A percentile compares a stretch with the other conserved stretches of the same genome.
These are phyloP conservation scores for Raffaelea albimanens DNA, from an alignment of 2,329 filamentous ascomycete genomes.

Conservation along the genomic window DNA sequence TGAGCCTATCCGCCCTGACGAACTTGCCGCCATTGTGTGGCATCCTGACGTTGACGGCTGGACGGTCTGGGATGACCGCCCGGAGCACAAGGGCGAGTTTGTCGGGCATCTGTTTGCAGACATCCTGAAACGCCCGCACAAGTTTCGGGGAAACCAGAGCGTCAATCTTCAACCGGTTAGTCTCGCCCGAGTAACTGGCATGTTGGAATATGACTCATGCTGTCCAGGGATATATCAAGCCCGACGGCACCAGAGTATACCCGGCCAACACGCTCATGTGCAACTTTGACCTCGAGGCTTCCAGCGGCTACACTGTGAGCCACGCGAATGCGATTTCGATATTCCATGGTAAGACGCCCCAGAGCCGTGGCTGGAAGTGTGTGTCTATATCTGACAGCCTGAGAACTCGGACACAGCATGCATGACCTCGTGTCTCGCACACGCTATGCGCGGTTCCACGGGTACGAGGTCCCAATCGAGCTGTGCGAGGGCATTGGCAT, in stretches of 20 bases:
- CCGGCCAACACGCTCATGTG: background rate
- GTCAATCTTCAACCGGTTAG: too few species aligned
- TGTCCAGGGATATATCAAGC: background rate
- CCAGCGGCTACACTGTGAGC: background rate
- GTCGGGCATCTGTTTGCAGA: too few species aligned
- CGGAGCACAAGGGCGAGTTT: background rate
- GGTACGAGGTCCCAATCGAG: background rate
- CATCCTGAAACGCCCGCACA: too few species aligned
- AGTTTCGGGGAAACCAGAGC: too few species aligned
- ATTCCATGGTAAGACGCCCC: constrained; percentile 2
- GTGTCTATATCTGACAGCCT: background rate
- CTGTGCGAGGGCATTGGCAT: background rate
- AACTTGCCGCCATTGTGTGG: background rate
- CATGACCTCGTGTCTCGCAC: background rate
- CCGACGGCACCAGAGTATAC: background rate
- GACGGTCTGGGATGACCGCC: background rate
- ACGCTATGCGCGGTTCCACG: background rate
- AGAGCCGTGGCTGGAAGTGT: too few species aligned
- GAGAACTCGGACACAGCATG: constrained; percentile 1
- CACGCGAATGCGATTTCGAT: background rate
- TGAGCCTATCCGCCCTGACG: background rate
- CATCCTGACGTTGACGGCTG: background rate
- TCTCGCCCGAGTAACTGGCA: background rate
- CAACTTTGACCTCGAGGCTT: background rate
- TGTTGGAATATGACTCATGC: background rate